Conservation (phyloP, 768 basidiomycete genomes). For the Naganishia randhawae region DNA sequence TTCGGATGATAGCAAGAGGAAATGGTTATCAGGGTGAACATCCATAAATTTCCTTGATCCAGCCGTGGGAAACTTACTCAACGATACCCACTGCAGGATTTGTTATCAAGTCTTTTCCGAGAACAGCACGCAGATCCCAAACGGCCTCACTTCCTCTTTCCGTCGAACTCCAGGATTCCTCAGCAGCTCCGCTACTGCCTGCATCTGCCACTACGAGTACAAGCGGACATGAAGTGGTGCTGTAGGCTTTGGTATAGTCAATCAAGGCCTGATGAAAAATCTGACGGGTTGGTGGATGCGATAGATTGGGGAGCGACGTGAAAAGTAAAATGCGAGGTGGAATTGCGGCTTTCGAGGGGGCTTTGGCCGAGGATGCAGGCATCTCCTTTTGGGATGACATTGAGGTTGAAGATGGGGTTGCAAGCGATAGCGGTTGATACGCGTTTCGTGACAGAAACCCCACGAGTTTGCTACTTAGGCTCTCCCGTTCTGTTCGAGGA, state of each 20-base stretch:
- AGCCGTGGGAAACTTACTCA: conserved; percentile 56
- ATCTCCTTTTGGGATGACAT: conserved; percentile 20
- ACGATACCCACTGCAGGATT: conserved; percentile 76
- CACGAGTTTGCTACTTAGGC: conserved; percentile 62
- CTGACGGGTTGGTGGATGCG: conserved; percentile 65
- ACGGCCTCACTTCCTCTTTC: conserved; percentile 57
- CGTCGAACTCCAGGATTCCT: conserved; percentile 55
- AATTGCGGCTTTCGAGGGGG: conserved; percentile 22
- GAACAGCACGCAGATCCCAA: conserved; percentile 65
- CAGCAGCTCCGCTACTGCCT: conserved; percentile 67
- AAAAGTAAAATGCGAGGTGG: conserved; percentile 67
- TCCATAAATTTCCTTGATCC: background rate
- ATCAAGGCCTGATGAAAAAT: conserved; percentile 70
- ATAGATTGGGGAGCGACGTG: conserved; percentile 86
- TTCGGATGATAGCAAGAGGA: conserved; percentile 42
- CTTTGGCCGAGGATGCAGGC: conserved; percentile 21
- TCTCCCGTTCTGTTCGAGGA: conserved; percentile 49
- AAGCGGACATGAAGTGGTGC: conserved; percentile 58
- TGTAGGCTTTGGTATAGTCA: conserved; percentile 55
- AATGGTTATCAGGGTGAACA: background rate
- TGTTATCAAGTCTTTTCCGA: conserved; percentile 66
- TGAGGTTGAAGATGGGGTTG: conserved; percentile 29
- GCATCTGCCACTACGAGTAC: conserved; percentile 80
- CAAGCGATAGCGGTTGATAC: conserved; percentile 62
- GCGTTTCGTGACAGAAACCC: conserved; percentile 61